These are phyloP conservation scores for Fusarium sp. DNA, from an alignment of 2,329 filamentous ascomycete genomes.

Conservation along the genomic window DNA sequence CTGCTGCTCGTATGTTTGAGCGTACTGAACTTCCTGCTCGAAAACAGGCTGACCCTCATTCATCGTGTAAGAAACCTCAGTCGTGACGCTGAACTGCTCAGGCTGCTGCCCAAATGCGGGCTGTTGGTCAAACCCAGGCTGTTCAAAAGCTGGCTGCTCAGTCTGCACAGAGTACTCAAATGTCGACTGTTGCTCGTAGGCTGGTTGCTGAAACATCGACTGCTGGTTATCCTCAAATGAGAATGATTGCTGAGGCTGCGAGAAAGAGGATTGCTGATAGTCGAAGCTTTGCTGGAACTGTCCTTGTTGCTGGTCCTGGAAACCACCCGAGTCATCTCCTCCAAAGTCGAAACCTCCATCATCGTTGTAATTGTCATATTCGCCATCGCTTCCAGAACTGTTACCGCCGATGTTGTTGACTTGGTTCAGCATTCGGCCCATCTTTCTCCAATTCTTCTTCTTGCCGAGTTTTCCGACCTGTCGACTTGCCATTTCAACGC, in stretches of 20 bases:
- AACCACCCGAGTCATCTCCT: neutral
- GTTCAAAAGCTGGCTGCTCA: constrained; percentile 11
- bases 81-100: constrained; percentile 4
- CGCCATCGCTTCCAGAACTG: constrained; percentile 15
- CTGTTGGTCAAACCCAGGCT: constrained; percentile 1
- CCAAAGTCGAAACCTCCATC: constrained; percentile 1
- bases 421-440: constrained; percentile 31
- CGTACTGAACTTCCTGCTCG: constrained; percentile 18
- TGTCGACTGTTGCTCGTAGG: constrained; percentile 21
- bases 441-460: constrained; percentile 42
- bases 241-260: constrained; percentile 19
- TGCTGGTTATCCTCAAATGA: neutral
- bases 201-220: constrained; percentile 17
- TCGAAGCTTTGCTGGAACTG: constrained; percentile 28
- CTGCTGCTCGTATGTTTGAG: constrained; percentile 23
- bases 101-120: constrained; percentile 14
- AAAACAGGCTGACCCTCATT: neutral
- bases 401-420: constrained; percentile 8
- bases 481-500: constrained; percentile 32
- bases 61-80: constrained; percentile 4
- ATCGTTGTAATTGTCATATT: constrained; percentile 9
- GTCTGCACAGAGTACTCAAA: constrained; percentile 16
- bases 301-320: constrained; percentile 25
- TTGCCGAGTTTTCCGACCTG: constrained; percentile 46
- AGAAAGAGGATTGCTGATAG: constrained; percentile 17